Evolutionary conservation across 169 alveolate species (phyloP).

Genomic region (Babesia bigemina): DNA sequence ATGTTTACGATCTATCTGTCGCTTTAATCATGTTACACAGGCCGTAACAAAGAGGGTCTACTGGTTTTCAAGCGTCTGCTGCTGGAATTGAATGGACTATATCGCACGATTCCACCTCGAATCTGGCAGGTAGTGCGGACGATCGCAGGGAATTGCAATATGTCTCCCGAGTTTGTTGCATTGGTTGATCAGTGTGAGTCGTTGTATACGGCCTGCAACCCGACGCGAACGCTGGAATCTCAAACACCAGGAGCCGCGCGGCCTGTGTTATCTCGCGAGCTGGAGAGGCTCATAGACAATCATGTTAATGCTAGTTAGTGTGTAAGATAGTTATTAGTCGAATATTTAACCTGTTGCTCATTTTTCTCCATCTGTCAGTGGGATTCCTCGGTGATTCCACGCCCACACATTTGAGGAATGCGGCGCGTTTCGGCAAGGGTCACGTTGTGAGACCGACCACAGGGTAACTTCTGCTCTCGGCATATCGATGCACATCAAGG

Average conservation of each 20-base stretch:
- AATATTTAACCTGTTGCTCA: neutral
- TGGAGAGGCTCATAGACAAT: slow-evolving; percentile 11
- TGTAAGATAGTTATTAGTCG: neutral
- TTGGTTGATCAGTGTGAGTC: slow-evolving; percentile 24
- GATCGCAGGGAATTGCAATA: neutral
- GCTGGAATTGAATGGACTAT: slow-evolving; percentile 20
- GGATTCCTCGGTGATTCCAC: slow-evolving; percentile 16
- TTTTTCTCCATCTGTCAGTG: neutral
- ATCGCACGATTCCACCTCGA: slow-evolving; percentile 15
- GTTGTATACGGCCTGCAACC: neutral
- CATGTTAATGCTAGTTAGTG: slow-evolving; percentile 1
- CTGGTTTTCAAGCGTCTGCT: slow-evolving; percentile 24
- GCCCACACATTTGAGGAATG: slow-evolving; percentile 35
- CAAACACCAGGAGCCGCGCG: neutral
- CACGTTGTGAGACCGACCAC: neutral
- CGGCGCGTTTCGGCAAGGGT: neutral
- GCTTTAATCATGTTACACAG: neutral
- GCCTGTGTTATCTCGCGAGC: slow-evolving; percentile 1
- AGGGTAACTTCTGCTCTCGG: neutral
- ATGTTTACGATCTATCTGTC: neutral
- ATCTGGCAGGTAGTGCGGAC: slow-evolving; percentile 14
- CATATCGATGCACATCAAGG: slow-evolving; percentile 79
- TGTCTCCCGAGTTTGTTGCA: neutral
- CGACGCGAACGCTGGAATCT: neutral
- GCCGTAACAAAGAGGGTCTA: slow-evolving; percentile 3